A percentile compares a stretch with the other conserved stretches of the same genome.
Conservation (phyloP, 176 grass and related monocot genomes). For the Juncus inflexus region DNA sequence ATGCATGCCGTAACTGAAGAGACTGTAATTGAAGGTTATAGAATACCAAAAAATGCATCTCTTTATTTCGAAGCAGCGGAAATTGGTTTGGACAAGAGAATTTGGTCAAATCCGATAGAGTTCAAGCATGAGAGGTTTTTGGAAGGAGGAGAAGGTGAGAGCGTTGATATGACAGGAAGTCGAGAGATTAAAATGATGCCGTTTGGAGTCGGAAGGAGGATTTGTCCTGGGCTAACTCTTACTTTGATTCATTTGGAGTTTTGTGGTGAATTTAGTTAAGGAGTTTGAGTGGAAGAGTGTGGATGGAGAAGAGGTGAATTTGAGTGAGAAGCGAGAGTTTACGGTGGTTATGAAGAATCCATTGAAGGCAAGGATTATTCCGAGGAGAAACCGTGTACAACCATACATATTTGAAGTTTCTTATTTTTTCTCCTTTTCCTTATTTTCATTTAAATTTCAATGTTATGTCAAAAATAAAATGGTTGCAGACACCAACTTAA, state of each 20-base stretch:
- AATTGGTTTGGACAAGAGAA: slow-evolving; percentile 39
- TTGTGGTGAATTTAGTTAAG: slow-evolving; percentile 42
- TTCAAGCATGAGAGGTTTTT: slow-evolving; percentile 59
- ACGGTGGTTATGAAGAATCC: slow-evolving; percentile 48
- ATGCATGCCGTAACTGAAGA: slow-evolving; percentile 50
- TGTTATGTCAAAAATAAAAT: too few species aligned
- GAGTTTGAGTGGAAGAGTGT: slow-evolving; percentile 39
- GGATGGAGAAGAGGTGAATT: slow-evolving; percentile 35
- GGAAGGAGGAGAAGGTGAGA: slow-evolving; percentile 34
- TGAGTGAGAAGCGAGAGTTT: slow-evolving; percentile 32
- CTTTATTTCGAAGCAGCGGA: slow-evolving; percentile 62
- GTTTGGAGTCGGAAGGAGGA: slow-evolving; percentile 40
- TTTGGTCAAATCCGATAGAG: slow-evolving; percentile 42
- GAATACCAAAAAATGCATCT: slow-evolving; percentile 42
- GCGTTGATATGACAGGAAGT: slow-evolving; percentile 34
- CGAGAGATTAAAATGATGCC: slow-evolving; percentile 58
- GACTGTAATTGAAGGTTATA: slow-evolving; percentile 34
- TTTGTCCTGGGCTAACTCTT: slow-evolving; percentile 34
- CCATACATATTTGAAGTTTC: too few species aligned
- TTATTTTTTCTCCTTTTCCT: too few species aligned
- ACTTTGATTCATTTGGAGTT: slow-evolving; percentile 44
- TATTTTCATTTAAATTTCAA: too few species aligned
- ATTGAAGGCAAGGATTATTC: slow-evolving; percentile 12
- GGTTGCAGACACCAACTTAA: too few species aligned
- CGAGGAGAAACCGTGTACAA: not conserved